Evolutionary conservation across 495 filamentous ascomycete genomes (phyloP), one percentile per base, ranked within the genome.

Genomic region (Glonium stellatum): DNA sequence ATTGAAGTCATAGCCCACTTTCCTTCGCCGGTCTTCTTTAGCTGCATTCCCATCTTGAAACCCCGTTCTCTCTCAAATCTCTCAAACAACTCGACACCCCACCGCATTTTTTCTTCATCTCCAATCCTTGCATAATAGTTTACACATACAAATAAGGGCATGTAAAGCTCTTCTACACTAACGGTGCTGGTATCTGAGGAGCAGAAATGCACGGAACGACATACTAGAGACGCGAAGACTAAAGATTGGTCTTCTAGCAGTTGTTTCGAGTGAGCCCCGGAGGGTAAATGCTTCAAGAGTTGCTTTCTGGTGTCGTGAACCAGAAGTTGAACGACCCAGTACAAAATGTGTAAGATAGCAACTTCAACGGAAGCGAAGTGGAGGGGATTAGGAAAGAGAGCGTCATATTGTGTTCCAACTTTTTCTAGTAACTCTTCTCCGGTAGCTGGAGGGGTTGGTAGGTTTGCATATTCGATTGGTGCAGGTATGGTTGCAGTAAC

Each of bases 191-290:
- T 57, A 36, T 57, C 46, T n/a, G 41, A 21, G 1, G 57, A 55
- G 23, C 63, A 61, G 36, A 54, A 65, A 34, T 61, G 63, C 11
- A 65, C 58, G 10, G 58, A 58, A 4, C 63, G 53, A 42, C 63
- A 65, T n/a, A 65, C 57, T 1, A 65, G 37, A 5, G 53, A 58
- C 4, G 63, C 58, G 27, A 57, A 61, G 19, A 58, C 57, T n/a
- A 54, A 18, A 12, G 48, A 44, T 50, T 64, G 50, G 31, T 53
- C 4, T 1, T 13, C 25, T 18, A 47, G 25, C 23, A 18, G 22
- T 34, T n/a, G 25, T 10, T 25, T 3, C 19, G 39, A 19, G 22
- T 36, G 34, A 10, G 13, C n/a, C 12, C 18, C 21, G 18, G 39
- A 9, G 13, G 46, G 48, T 1, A 58, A 39, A 3, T 52, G n/a